Conservation (phyloP, 805 yeast genomes). For the Nakazawaea ishiwadae region DNA sequence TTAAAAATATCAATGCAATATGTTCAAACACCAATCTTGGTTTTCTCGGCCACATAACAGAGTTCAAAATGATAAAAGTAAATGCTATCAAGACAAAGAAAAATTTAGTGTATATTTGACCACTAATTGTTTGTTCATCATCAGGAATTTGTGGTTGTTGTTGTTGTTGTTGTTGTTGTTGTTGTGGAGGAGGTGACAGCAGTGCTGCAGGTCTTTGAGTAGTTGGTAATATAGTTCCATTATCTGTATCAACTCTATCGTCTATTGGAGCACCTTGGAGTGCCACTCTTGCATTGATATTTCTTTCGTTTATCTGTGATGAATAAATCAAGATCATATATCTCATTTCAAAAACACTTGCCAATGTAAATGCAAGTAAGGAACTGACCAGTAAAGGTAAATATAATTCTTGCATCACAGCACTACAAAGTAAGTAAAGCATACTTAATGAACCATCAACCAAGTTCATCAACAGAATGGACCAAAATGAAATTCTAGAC, state of each 20-base stretch:
- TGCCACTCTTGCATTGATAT: conserved; percentile 60
- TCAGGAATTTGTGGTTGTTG: conserved; percentile 23
- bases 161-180: conserved; percentile 20
- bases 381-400: conserved; percentile 67
- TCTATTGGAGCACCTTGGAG: conserved; percentile 55
- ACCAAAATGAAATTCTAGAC: conserved; percentile 66
- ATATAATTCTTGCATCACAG: conserved; percentile 51
- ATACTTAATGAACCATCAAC: conserved; percentile 69
- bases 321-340: conserved; percentile 63
- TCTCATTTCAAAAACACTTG: conserved; percentile 71
- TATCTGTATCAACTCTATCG: conserved; percentile 20
- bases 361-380: conserved; percentile 62
- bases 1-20: conserved; percentile 41
- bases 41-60: conserved; percentile 58
- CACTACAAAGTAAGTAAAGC: conserved; percentile 54
- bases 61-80: conserved; percentile 52
- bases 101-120: conserved; percentile 54
- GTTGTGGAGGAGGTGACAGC: conserved; percentile 20
- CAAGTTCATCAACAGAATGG: conserved; percentile 58
- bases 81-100: conserved; percentile 49
- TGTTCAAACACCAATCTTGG: conserved; percentile 57
- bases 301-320: conserved; percentile 69
- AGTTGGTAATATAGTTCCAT: conserved; percentile 17
- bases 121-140: conserved; percentile 52
- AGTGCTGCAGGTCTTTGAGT: conserved; percentile 18